A percentile compares a stretch with the other conserved stretches of the same genome.
phyloP scores from a whole-genome alignment of 192 early-diverging fungal genomes.

The Jimgerdemannia flammicorona region DNA sequence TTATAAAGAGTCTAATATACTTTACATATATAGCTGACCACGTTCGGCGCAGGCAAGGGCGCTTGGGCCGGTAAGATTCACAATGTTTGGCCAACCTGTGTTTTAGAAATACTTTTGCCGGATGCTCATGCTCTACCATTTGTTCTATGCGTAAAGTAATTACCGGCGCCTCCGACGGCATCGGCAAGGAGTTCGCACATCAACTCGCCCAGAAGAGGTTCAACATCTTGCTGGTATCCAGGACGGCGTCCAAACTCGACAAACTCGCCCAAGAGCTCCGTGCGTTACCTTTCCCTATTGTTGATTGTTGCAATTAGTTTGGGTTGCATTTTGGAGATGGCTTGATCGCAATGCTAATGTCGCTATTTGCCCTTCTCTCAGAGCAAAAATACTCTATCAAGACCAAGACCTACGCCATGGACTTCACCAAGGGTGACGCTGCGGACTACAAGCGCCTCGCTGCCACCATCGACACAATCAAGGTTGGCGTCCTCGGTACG shows the following conservation, averaged over 20 bases:
- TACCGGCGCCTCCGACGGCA: conserved; percentile 95
- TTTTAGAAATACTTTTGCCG: neutral
- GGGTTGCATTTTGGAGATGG: conserved; percentile 19
- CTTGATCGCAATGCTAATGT: too few species aligned
- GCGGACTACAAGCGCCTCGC: conserved; percentile 68
- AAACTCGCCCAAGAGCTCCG: conserved; percentile 64
- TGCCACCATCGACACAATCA: conserved; percentile 47
- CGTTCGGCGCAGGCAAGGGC: conserved; percentile 53
- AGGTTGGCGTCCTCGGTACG: conserved; percentile 56
- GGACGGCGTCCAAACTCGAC: conserved; percentile 79
- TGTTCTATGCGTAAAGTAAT: conserved; percentile 52
- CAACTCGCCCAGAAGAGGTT: conserved; percentile 82
- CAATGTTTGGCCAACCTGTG: neutral
- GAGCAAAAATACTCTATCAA: conserved; percentile 51
- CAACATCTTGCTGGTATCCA: conserved; percentile 82
- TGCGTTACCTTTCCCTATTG: conserved; percentile 14
- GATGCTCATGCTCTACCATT: neutral
- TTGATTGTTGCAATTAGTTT: neutral
- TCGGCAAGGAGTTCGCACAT: conserved; percentile 91
- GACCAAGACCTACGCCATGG: conserved; percentile 67
- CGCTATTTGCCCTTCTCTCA: too few species aligned
- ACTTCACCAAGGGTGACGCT: conserved; percentile 64
- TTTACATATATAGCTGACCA: conserved; percentile 30
- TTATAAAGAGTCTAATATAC: neutral
- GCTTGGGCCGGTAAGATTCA: conserved; percentile 55